Evolutionary conservation across 257 asterid species (phyloP), one percentile per base, ranked within the genome.

Genomic region (Salvia miltiorrhiza): DNA sequence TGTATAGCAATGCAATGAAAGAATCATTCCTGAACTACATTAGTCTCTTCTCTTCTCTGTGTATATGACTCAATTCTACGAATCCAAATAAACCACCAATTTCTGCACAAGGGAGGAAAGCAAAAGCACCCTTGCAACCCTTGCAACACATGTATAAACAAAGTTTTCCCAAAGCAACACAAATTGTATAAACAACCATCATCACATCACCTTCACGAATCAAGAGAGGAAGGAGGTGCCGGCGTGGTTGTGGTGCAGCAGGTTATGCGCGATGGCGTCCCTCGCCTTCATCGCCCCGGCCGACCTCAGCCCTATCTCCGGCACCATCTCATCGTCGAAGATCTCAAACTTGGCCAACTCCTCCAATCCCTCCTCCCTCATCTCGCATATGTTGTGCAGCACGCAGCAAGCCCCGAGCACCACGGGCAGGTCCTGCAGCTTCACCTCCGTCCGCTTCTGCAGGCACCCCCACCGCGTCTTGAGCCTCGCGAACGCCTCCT

Each of bases 341-440:
- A 82, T 54, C 70, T 82, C 86, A 9, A 65, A 78, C 59, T 40
- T 63, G 2, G 26, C 13, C 5, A 41, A 35, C 1, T 73, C 62
- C 4, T 60, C 67, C 57, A 78, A 0, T 0, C 1, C 72, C 71
- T 79, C 86, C 11, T 70, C 67, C 71, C 76, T 82, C 73, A 76
- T 37, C 65, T 82, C 86, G 2, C 86, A 82, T 2, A 82, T 82
- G 26, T 81, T 81, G 13, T 81, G 86, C 83, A 81, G 17, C 11
- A 81, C 86, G 4, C 86, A 81, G 73, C 86, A 82, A 1, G 86
- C 86, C 49, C 86, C 86, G 3, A 82, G 73, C 57, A 82, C 83
- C 2, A 78, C 78, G 0, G 86, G 84, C 73, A 82, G 61, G 43
- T 82, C 86, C 19, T 82, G 86, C 14, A 82, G 80, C 53, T 82